Percentiles rank a stretch among this genome's conserved stretches.
These are phyloP conservation scores for Arctostaphylos glauca DNA, from an alignment of 148 eudicot genomes.

Conservation along the genomic window DNA sequence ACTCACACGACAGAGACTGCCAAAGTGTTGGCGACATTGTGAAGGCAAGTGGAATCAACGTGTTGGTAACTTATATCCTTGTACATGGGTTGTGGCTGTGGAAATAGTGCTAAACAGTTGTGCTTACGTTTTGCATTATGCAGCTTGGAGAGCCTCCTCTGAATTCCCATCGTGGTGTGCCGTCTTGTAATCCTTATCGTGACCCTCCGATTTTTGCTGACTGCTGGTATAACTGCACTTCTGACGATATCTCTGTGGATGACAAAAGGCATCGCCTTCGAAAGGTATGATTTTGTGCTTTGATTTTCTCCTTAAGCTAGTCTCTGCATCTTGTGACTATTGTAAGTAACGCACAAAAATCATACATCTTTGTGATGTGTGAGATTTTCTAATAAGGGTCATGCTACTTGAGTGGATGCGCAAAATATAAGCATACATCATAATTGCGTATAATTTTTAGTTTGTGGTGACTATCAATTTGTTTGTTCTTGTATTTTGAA, in stretches of 20 bases:
- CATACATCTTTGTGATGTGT: background rate
- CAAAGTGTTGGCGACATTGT: conserved; percentile 81
- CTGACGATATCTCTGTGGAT: conserved; percentile 78
- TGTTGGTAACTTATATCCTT: conserved; percentile 5
- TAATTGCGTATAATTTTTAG: background rate
- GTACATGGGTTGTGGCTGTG: background rate
- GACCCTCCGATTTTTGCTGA: conserved; percentile 82
- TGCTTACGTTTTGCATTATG: conserved; percentile 15
- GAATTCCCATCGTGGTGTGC: conserved; percentile 49
- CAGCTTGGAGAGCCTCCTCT: conserved; percentile 93
- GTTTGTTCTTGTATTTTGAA: background rate
- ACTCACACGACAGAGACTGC: conserved; percentile 91
- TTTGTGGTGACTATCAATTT: conserved; percentile 1
- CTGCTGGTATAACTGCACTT: conserved; percentile 97
- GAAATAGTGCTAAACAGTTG: conserved; percentile 1
- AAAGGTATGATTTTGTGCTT: conserved; percentile 45
- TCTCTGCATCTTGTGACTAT: background rate
- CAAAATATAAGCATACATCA: background rate
- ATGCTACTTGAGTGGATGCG: background rate
- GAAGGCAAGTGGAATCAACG: conserved; percentile 50
- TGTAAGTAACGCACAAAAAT: background rate
- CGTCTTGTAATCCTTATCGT: conserved; percentile 70
- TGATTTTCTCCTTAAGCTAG: background rate
- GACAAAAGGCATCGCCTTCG: conserved; percentile 85
- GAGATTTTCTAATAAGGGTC: background rate